Evolutionary conservation across 1,284 basidiomycete species (phyloP).

Genomic region (Ustilago cynodontis): DNA sequence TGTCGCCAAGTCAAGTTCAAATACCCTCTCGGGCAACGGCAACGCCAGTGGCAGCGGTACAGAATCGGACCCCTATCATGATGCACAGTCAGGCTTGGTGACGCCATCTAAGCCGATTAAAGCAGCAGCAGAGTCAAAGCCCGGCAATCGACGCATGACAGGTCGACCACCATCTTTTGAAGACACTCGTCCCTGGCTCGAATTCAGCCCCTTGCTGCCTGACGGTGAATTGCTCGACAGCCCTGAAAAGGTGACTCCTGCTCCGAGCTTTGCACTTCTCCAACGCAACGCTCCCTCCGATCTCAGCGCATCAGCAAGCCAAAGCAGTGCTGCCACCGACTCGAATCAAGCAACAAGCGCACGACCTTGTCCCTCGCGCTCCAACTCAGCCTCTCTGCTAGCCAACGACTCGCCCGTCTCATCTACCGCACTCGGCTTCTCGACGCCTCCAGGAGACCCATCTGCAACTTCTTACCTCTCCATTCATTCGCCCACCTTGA

Average conservation of each 20-base stretch:
- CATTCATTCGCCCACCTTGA: slow-evolving; percentile 27
- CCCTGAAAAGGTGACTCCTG: slow-evolving; percentile 6
- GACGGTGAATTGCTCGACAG: slow-evolving; percentile 35
- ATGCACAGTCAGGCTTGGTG: slow-evolving; percentile 17
- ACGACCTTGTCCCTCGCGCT: slow-evolving; percentile 33
- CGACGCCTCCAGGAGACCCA: slow-evolving; percentile 18
- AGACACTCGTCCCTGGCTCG: slow-evolving; percentile 48
- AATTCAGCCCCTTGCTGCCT: slow-evolving; percentile 45
- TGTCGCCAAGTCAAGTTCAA: slow-evolving; percentile 10
- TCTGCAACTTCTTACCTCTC: slow-evolving; percentile 36
- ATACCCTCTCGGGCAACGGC: not conserved
- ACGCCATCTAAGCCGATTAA: slow-evolving; percentile 16
- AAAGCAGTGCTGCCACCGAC: slow-evolving; percentile 28
- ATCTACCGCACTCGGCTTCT: slow-evolving; percentile 36
- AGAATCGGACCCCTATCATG: slow-evolving; percentile 13
- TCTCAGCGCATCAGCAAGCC: slow-evolving; percentile 29
- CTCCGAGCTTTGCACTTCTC: slow-evolving; percentile 15
- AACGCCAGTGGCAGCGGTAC: not conserved
- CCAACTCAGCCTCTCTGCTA: slow-evolving; percentile 23
- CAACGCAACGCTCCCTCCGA: slow-evolving; percentile 20
- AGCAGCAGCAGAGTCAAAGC: not conserved
- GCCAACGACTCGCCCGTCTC: slow-evolving; percentile 37
- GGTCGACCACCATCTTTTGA: slow-evolving; percentile 23
- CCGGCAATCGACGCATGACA: not conserved
- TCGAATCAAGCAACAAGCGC: slow-evolving; percentile 8